Percentiles rank a stretch among this genome's conserved stretches.
These are phyloP conservation scores for Teratosphaeria pseudoeucalypti DNA, from an alignment of 2,329 filamentous ascomycete genomes.

Conservation along the genomic window DNA sequence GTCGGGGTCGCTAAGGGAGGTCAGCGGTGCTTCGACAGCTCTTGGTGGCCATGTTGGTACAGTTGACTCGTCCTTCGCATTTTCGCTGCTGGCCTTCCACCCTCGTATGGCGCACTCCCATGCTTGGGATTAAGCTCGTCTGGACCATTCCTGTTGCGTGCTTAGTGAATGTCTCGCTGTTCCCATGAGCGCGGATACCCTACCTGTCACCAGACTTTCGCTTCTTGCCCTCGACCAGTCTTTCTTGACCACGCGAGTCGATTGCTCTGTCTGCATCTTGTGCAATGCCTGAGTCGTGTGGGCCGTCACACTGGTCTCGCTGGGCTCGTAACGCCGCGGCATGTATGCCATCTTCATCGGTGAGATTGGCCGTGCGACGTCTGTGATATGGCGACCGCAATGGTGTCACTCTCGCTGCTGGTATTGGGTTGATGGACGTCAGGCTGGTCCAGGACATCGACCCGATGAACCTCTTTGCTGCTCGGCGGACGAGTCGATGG, in stretches of 20 bases:
- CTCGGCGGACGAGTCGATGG: not conserved
- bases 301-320: not conserved
- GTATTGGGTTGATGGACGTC: not conserved
- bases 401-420: not conserved
- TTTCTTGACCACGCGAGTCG: not conserved
- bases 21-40: not conserved
- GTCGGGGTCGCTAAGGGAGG: not conserved
- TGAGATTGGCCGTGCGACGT: not conserved
- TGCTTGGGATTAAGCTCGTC: not conserved
- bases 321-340: not conserved
- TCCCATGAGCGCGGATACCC: too few species aligned
- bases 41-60: not conserved
- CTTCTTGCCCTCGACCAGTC: not conserved
- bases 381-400: not conserved
- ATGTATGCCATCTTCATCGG: not conserved
- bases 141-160: not conserved
- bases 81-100: not conserved
- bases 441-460: not conserved
- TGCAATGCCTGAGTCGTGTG: not conserved
- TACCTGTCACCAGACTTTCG: not conserved
- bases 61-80: not conserved
- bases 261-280: not conserved
- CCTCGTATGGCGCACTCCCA: not conserved
- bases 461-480: not conserved
- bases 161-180: not conserved